Conservation (phyloP, 306 rosid species). For the Acacia crassicarpa region DNA sequence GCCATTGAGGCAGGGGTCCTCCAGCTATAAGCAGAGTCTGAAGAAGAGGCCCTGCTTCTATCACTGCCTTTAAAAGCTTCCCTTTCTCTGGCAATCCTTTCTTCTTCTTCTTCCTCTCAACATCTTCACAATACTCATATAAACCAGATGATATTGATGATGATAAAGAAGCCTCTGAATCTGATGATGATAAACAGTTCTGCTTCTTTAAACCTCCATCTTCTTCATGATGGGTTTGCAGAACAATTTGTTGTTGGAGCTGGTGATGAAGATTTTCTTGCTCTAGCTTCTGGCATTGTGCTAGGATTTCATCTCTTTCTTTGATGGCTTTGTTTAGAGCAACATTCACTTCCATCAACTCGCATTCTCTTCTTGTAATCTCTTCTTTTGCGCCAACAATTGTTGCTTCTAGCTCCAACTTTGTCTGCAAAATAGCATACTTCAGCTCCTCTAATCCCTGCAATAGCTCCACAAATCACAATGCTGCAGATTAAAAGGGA, state of each 20-base stretch:
- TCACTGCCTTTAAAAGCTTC: slow-evolving; percentile 61
- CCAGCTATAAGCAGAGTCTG: slow-evolving; percentile 61
- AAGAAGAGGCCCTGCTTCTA: slow-evolving; percentile 70
- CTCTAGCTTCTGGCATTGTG: slow-evolving; percentile 43
- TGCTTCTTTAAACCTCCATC: slow-evolving; percentile 2
- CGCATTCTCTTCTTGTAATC: slow-evolving; percentile 48
- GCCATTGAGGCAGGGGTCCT: slow-evolving; percentile 69
- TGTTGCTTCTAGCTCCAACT: slow-evolving; percentile 52
- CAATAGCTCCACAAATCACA: not conserved
- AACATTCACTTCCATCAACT: slow-evolving; percentile 37
- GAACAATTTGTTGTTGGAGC: slow-evolving; percentile 8
- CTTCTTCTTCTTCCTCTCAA: slow-evolving; percentile 32
- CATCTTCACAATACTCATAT: slow-evolving; percentile 9
- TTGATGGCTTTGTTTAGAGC: slow-evolving; percentile 43
- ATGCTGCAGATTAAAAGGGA: not conserved
- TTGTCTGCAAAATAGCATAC: slow-evolving; percentile 42
- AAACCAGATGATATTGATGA: not conserved
- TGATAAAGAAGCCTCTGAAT: not conserved
- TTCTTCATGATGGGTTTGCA: not conserved
- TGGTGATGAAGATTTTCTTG: slow-evolving; percentile 42
- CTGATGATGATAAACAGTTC: not conserved
- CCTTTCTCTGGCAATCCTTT: slow-evolving; percentile 66
- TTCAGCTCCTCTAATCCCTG: slow-evolving; percentile 54
- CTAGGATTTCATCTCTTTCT: slow-evolving; percentile 55
- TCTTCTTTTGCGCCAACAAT: slow-evolving; percentile 51